A percentile compares a stretch with the other conserved stretches of the same genome.
phyloP scores from a whole-genome alignment of 1,284 basidiomycete species.

The Austropuccinia psidii region DNA sequence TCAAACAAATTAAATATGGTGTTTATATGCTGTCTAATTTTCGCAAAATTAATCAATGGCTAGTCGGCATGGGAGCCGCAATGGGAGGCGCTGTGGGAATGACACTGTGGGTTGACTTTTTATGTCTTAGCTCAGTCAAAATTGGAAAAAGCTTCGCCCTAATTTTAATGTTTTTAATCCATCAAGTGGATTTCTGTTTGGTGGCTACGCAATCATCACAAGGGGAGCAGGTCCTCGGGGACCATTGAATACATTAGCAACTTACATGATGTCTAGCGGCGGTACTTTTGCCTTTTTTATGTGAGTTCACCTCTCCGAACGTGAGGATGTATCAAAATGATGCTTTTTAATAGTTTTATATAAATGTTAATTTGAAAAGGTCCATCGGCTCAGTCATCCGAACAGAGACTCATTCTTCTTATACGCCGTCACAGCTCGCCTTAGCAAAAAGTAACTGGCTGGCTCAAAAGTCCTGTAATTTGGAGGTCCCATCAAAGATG shows the following conservation, averaged over 20 bases:
- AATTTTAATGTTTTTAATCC: not conserved
- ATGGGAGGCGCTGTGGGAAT: constrained; percentile 35
- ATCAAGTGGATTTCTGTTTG: constrained; percentile 29
- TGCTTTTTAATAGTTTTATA: not conserved
- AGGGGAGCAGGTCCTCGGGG: constrained; percentile 29
- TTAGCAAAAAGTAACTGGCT: not conserved
- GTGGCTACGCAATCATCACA: constrained; percentile 23
- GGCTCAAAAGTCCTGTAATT: not conserved
- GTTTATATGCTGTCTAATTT: not conserved
- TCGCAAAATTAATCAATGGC: not conserved
- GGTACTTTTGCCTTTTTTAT: constrained; percentile 37
- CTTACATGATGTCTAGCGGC: constrained; percentile 34
- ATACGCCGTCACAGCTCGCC: not conserved
- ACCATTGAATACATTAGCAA: constrained; percentile 29
- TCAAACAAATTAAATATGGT: not conserved
- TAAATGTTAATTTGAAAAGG: not conserved
- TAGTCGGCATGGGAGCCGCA: constrained; percentile 36
- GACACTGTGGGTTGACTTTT: constrained; percentile 9
- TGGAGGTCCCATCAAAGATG: too few relatives aligned
- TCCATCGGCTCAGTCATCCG: constrained; percentile 35
- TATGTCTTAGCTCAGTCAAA: not conserved
- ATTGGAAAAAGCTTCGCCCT: too few relatives aligned
- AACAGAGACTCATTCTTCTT: not conserved
- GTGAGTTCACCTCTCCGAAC: constrained; percentile 9
- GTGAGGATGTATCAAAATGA: not conserved